Evolutionary conservation across 768 basidiomycete species (phyloP), one percentile per base, ranked within the genome.

Genomic region (Russula vinacea): DNA sequence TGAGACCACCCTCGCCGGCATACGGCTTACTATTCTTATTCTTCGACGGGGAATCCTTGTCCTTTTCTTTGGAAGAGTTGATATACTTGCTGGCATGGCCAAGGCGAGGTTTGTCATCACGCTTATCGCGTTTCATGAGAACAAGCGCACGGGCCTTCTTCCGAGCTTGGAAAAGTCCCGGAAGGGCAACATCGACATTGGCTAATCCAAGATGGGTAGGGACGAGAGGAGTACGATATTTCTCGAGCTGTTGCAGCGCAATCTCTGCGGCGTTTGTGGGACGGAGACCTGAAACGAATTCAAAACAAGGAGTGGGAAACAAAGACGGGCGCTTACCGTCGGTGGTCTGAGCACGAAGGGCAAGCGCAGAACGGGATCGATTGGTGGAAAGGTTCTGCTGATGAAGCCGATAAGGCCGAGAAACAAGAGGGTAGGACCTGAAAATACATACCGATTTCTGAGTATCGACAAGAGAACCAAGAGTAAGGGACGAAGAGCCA

Each of bases 161-260:
- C 24, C 66, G 66, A 7, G 84, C 78, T 66, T 83, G 78, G 75
- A 90, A 89, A 75, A 89, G 81, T 64, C 87, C 84, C 7, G 86
- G 84, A 45, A 81, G 66, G 8, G 53, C 32, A 44, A 40, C 56
- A 53, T 66, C 58, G 35, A 45, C n/a, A 40, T 53, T 44, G 39
- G 47, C 57, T 17, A 49, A 55, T 9, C 83, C 81, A 44, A 77
- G 73, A 22, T 80, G 80, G n/a, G 87, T 84, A 13, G 90, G 88
- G 17, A 90, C 69, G 51, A 92, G 80, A 7, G 90, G 90, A 1
- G 88, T 92, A 75, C 86, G 88, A 78, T 90, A 92, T 35, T 88
- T 79, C 67, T 91, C 89, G 51, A 90, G 76, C 68, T 88, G 86
- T 49, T 87, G 84, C 6, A 92, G 77, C 17, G 85, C 85, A 62